phyloP scores from a whole-genome alignment of 2,329 filamentous ascomycete species.

The Fusarium foetens region DNA sequence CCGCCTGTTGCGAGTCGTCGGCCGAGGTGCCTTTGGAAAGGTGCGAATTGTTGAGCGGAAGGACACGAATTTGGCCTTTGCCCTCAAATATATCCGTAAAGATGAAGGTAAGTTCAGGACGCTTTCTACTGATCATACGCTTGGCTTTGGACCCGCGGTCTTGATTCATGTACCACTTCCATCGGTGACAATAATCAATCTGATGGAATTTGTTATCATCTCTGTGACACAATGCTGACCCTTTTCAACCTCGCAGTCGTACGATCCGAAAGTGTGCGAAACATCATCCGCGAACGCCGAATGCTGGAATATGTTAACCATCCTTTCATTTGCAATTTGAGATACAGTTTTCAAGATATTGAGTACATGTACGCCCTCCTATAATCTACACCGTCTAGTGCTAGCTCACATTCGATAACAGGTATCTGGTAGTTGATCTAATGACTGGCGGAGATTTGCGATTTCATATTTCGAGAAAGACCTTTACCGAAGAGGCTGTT shows the following conservation, averaged over 20 bases:
- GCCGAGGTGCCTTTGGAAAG: conserved; percentile 98
- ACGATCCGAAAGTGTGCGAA: conserved; percentile 95
- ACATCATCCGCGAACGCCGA: conserved; percentile 95
- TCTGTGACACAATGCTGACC: conserved; percentile 36
- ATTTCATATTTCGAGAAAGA: conserved; percentile 98
- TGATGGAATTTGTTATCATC: background rate
- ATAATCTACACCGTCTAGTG: background rate
- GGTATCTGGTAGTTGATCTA: conserved; percentile 97
- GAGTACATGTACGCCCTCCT: conserved; percentile 84
- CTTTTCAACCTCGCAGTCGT: conserved; percentile 71
- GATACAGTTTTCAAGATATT: conserved; percentile 99
- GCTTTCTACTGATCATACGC: background rate
- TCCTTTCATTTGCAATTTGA: conserved; percentile 96
- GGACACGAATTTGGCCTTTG: conserved; percentile 92
- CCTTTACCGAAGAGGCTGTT: conserved; percentile 96
- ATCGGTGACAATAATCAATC: background rate
- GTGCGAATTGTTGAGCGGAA: conserved; percentile 98
- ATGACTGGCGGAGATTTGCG: conserved; percentile 98
- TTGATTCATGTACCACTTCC: conserved; percentile 7
- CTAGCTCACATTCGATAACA: conserved; percentile 47
- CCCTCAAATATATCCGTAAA: conserved; percentile 97
- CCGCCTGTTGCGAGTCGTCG: conserved; percentile 91
- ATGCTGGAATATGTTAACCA: conserved; percentile 99
- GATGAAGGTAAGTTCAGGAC: conserved; percentile 80
- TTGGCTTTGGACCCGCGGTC: background rate